Conservation (phyloP, 2,329 filamentous ascomycete genomes). For the Sporothrix protearum region DNA sequence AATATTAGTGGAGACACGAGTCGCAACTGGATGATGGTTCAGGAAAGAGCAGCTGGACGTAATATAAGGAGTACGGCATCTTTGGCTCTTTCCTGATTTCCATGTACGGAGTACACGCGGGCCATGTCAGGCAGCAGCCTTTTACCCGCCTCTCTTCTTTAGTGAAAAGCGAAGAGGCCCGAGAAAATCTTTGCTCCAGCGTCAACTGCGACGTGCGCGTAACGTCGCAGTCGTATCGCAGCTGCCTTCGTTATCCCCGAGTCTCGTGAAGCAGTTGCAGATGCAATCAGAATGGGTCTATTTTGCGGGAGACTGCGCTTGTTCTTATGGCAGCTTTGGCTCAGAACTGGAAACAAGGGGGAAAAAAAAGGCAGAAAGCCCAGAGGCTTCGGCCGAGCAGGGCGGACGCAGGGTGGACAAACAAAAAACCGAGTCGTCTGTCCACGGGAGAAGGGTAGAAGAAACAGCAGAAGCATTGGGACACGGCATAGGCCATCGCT, state of each 20-base stretch:
- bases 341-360: background rate
- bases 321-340: background rate
- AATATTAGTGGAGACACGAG: background rate
- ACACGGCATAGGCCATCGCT: background rate
- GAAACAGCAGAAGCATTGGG: background rate
- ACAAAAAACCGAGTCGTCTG: too few relatives aligned
- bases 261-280: background rate
- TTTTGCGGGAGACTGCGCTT: background rate
- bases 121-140: background rate
- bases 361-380: background rate
- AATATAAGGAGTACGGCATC: background rate
- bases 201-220: background rate
- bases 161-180: background rate
- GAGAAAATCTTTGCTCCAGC: background rate
- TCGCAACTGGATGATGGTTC: background rate
- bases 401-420: background rate
- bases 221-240: background rate
- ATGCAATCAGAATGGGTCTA: background rate
- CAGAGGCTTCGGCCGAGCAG: background rate
- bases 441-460: background rate
- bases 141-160: background rate
- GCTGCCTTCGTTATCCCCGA: conserved; percentile 5
- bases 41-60: background rate
- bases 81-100: background rate
- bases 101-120: background rate